Conservation (phyloP, 495 filamentous ascomycete genomes). For the Penicillium samsonianum region DNA sequence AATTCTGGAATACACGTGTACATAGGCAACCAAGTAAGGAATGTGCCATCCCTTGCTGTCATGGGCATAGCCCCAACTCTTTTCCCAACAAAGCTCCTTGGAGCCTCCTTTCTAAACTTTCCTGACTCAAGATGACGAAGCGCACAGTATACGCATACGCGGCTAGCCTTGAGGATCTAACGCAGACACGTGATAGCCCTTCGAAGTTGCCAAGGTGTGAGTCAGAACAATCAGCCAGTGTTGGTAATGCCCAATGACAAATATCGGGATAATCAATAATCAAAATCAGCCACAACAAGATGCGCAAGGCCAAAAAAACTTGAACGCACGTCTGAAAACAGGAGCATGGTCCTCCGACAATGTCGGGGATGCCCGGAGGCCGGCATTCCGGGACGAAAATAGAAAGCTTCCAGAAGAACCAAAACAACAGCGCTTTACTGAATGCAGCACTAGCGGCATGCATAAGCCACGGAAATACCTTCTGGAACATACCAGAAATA, state of each 20-base stretch:
- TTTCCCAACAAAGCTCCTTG: neutral
- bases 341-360: conserved; percentile 1
- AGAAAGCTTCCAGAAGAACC: conserved; percentile 15
- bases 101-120: neutral
- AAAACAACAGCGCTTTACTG: conserved; percentile 1
- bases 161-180: neutral
- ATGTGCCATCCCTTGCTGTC: neutral
- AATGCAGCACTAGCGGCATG: neutral
- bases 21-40: conserved; percentile 6
- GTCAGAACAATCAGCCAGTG: neutral
- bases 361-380: conserved; percentile 9
- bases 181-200: neutral
- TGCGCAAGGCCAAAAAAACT: neutral
- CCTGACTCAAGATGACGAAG: conserved; percentile 3
- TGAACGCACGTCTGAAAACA: neutral
- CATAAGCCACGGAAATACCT: conserved; percentile 5
- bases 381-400: conserved; percentile 15
- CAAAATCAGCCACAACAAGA: neutral
- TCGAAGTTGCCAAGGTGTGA: neutral
- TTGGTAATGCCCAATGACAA: neutral
- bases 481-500: conserved; percentile 14
- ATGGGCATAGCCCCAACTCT: conserved; percentile 7
- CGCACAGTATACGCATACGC: neutral
- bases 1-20: neutral
- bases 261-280: neutral